Evolutionary conservation across 306 rosid genomes (phyloP).

Genomic region (Vigna hirtella): DNA sequence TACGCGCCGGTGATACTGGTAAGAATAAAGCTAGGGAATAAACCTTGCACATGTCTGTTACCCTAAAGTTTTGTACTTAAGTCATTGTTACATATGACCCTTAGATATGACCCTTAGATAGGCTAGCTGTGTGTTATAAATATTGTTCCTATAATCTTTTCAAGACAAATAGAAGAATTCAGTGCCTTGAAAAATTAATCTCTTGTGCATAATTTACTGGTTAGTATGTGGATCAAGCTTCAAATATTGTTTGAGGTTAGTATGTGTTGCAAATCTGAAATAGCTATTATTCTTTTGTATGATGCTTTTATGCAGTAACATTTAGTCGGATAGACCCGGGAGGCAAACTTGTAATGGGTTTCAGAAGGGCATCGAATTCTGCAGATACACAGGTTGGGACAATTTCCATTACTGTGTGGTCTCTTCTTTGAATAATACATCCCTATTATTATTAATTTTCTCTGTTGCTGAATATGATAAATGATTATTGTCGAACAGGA

Average conservation of each 20-base stretch:
- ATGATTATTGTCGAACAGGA: conserved; percentile 60
- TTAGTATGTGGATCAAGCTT: conserved; percentile 28
- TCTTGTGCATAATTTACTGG: conserved; percentile 1
- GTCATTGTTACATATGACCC: neutral
- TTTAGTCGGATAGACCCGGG: conserved; percentile 98
- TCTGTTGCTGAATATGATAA: conserved; percentile 34
- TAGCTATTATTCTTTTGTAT: conserved; percentile 14
- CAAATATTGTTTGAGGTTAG: neutral
- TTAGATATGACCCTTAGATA: conserved; percentile 1
- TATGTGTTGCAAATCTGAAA: conserved; percentile 29
- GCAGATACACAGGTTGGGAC: conserved; percentile 69
- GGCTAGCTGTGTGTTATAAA: neutral
- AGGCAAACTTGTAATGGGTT: conserved; percentile 89
- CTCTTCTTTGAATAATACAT: conserved; percentile 24
- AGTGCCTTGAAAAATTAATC: conserved; percentile 23
- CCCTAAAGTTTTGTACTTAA: conserved; percentile 20
- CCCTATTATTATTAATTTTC: neutral
- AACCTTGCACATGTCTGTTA: conserved; percentile 26
- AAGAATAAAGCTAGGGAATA: conserved; percentile 44
- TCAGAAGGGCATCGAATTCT: conserved; percentile 77
- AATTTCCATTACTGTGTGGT: conserved; percentile 31
- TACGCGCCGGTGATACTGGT: conserved; percentile 98
- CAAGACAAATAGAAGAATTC: conserved; percentile 23
- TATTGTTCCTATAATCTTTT: conserved; percentile 19
- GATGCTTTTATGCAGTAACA: conserved; percentile 70